Evolutionary conservation across 495 filamentous ascomycete genomes (phyloP).

Genomic region (Cryomyces antarcticus): DNA sequence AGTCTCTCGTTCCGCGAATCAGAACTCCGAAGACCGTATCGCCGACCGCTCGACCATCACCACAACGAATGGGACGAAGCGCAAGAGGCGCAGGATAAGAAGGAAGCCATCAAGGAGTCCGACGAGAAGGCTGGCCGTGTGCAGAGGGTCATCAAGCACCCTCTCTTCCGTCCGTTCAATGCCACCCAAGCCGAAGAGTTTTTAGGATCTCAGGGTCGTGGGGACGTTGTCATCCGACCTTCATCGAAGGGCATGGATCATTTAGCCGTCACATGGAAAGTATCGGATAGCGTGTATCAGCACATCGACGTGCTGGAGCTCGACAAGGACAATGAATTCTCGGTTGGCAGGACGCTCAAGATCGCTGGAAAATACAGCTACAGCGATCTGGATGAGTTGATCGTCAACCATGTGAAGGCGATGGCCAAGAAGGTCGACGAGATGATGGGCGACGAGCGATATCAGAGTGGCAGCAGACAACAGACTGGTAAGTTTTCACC

Average conservation of each 20-base stretch:
- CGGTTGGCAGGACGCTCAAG: conserved; percentile 62
- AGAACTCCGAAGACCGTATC: conserved; percentile 47
- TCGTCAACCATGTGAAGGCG: conserved; percentile 87
- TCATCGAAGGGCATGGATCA: conserved; percentile 89
- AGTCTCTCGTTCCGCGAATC: conserved; percentile 71
- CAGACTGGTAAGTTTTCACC: conserved; percentile 53
- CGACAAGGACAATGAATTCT: conserved; percentile 91
- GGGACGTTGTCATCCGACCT: conserved; percentile 86
- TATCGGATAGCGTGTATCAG: conserved; percentile 83
- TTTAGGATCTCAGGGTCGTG: conserved; percentile 59
- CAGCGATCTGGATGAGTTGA: conserved; percentile 89
- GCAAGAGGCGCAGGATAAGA: conserved; percentile 59
- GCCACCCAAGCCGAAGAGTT: conserved; percentile 84
- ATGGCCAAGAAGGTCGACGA: conserved; percentile 98
- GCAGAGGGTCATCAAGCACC: conserved; percentile 90
- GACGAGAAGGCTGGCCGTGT: conserved; percentile 63
- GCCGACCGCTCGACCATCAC: conserved; percentile 42
- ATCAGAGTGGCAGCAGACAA: conserved; percentile 53
- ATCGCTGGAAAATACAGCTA: conserved; percentile 78
- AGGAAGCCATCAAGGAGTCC: conserved; percentile 50
- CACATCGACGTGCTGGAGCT: conserved; percentile 94
- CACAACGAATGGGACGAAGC: conserved; percentile 69
- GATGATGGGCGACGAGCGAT: conserved; percentile 82
- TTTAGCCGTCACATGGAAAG: conserved; percentile 93
- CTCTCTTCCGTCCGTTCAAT: conserved; percentile 84